Evolutionary conservation across 2,329 filamentous ascomycete species (phyloP).

Genomic region (Cryphonectria parasitica): DNA sequence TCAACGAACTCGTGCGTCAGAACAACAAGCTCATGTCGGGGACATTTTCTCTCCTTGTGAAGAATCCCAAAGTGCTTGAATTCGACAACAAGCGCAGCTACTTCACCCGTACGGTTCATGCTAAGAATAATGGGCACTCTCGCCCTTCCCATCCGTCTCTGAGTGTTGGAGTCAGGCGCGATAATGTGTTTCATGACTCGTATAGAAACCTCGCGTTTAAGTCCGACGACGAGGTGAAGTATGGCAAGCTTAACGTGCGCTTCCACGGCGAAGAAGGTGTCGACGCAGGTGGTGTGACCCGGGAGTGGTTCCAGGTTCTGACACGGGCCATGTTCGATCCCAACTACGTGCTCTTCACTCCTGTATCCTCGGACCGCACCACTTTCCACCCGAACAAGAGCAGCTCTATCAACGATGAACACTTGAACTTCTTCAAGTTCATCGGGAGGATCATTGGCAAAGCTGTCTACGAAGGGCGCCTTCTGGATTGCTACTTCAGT

Average conservation of each 20-base stretch:
- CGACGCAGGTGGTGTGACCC: conserved; percentile 93
- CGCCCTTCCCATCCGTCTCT: conserved; percentile 73
- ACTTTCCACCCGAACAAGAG: conserved; percentile 98
- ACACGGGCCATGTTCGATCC: conserved; percentile 98
- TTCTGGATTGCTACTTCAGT: conserved; percentile 98
- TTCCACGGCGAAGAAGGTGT: conserved; percentile 98
- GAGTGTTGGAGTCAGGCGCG: conserved; percentile 86
- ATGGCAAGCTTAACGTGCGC: conserved; percentile 95
- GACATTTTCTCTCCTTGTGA: conserved; percentile 92
- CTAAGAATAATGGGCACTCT: conserved; percentile 64
- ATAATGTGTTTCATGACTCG: conserved; percentile 96
- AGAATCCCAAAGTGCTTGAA: conserved; percentile 97
- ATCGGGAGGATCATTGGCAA: conserved; percentile 98
- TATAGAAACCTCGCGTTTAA: conserved; percentile 99
- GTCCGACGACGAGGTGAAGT: conserved; percentile 95
- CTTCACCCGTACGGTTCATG: conserved; percentile 91
- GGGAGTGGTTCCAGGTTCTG: conserved; percentile 99
- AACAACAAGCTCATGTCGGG: conserved; percentile 99
- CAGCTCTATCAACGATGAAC: conserved; percentile 92
- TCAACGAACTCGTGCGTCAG: conserved; percentile 96
- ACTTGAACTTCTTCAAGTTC: conserved; percentile 98
- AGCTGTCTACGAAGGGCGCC: conserved; percentile 91
- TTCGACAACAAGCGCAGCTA: conserved; percentile 99
- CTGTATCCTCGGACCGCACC: conserved; percentile 94
- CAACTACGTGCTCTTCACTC: conserved; percentile 94